Conservation (phyloP, 495 filamentous ascomycete genomes). For the Chaetomidium leptoderma region DNA sequence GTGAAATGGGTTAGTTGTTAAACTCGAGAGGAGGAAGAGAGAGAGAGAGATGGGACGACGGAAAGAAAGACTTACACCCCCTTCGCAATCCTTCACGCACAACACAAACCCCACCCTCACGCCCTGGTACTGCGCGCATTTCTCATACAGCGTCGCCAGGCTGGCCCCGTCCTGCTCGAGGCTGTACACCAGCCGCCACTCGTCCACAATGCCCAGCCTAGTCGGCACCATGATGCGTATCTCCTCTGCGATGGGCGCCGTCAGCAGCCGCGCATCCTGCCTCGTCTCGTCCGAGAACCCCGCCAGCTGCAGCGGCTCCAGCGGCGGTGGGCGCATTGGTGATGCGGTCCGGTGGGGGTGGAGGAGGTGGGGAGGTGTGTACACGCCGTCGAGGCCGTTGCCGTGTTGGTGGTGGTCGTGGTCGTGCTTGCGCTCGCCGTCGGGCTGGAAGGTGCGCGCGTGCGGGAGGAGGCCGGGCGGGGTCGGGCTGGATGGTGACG, state of each 20-base stretch:
- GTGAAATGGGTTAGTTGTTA: background rate
- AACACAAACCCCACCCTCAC: slow-evolving; percentile 80
- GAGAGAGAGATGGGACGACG: slow-evolving; percentile 1
- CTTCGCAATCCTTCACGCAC: slow-evolving; percentile 70
- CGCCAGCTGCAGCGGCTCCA: slow-evolving; percentile 41
- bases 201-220: slow-evolving; percentile 77
- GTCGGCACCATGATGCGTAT: slow-evolving; percentile 85
- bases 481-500: slow-evolving; percentile 9
- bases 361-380: slow-evolving; percentile 32
- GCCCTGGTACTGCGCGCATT: slow-evolving; percentile 57
- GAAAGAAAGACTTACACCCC: slow-evolving; percentile 56
- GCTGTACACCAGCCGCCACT: slow-evolving; percentile 82
- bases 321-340: slow-evolving; percentile 41
- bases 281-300: slow-evolving; percentile 42
- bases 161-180: slow-evolving; percentile 91
- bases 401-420: background rate
- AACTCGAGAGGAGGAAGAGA: background rate
- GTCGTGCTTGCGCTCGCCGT: slow-evolving; percentile 9
- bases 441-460: slow-evolving; percentile 26
- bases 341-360: slow-evolving; percentile 29
- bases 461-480: slow-evolving; percentile 15
- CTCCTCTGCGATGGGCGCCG: slow-evolving; percentile 78
- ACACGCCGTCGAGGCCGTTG: slow-evolving; percentile 41
- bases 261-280: slow-evolving; percentile 51
- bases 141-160: slow-evolving; percentile 79